These are phyloP conservation scores for Rehmannia glutinosa DNA, from an alignment of 257 asterid genomes.

Conservation along the genomic window DNA sequence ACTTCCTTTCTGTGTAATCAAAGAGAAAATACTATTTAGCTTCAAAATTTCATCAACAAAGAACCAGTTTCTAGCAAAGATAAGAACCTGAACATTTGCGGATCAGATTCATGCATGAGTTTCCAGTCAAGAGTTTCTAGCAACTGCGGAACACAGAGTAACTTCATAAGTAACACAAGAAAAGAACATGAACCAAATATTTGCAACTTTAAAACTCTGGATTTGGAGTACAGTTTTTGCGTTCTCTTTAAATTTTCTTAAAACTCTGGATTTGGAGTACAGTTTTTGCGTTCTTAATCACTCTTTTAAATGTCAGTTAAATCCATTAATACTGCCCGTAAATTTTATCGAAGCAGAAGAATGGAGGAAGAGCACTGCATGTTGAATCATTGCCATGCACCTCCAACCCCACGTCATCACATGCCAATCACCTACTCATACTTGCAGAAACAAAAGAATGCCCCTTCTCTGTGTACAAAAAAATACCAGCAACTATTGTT, in stretches of 20 bases:
- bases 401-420: background rate
- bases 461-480: background rate
- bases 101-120: constrained; percentile 87
- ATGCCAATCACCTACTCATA: too few relatives aligned
- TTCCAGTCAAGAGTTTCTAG: constrained; percentile 98
- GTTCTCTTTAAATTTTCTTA: too few relatives aligned
- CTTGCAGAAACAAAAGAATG: background rate
- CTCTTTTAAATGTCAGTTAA: too few relatives aligned
- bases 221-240: too few relatives aligned
- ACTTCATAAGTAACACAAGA: too few relatives aligned
- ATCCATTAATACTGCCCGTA: too few relatives aligned
- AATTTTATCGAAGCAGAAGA: too few relatives aligned
- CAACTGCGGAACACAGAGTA: constrained; percentile 51
- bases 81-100: constrained; percentile 50
- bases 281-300: too few relatives aligned
- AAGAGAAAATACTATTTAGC: constrained; percentile 15
- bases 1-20: constrained; percentile 39
- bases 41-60: constrained; percentile 3
- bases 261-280: too few relatives aligned
- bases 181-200: too few relatives aligned
- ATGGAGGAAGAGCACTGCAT: background rate
- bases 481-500: background rate
- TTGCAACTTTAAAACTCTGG: too few relatives aligned
- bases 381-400: background rate
- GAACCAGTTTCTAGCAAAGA: constrained; percentile 1